Evolutionary conservation across 1,284 basidiomycete species (phyloP).

Genomic region (Tremellales sp.): DNA sequence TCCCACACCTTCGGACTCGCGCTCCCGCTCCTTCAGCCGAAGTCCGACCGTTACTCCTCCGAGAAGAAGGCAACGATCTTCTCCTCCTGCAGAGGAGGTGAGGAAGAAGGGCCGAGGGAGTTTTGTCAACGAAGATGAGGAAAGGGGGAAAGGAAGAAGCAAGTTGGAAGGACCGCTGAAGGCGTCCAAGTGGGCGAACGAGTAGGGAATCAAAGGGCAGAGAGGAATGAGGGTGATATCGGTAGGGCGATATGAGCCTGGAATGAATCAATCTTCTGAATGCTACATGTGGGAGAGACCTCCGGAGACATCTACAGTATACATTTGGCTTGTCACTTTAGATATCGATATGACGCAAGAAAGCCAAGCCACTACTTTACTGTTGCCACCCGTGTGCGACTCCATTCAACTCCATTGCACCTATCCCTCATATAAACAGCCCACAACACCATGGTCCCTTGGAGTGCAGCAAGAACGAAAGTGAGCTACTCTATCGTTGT

Average conservation of each 20-base stretch:
- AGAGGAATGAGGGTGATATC: no score
- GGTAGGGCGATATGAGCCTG: no score
- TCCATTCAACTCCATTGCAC: no score
- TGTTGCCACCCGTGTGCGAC: no score
- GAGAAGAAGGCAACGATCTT: slow-evolving; percentile 3
- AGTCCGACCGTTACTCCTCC: slow-evolving; percentile 4
- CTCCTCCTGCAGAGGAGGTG: slow-evolving; percentile 11
- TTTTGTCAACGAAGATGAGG: slow-evolving; percentile 9
- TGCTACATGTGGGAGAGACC: no score
- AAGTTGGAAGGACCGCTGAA: slow-evolving; percentile 21
- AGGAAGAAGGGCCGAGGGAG: slow-evolving; percentile 22
- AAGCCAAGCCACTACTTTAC: no score
- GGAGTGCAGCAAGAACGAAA: slow-evolving; percentile 37
- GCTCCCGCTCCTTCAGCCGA: background rate
- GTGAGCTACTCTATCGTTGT: slow-evolving; percentile 7
- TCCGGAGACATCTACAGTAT: no score
- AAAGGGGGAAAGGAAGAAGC: slow-evolving; percentile 8
- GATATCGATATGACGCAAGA: no score
- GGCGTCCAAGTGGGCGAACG: slow-evolving; percentile 20
- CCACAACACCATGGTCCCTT: slow-evolving; percentile 30
- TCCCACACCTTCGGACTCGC: slow-evolving; percentile 17
- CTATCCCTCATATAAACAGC: no score
- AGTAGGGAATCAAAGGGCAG: no score
- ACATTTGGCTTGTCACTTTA: no score
- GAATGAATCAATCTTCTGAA: no score